These are phyloP conservation scores for Stromatinia cepivora DNA, from an alignment of 2,329 filamentous ascomycete genomes.

Conservation along the genomic window DNA sequence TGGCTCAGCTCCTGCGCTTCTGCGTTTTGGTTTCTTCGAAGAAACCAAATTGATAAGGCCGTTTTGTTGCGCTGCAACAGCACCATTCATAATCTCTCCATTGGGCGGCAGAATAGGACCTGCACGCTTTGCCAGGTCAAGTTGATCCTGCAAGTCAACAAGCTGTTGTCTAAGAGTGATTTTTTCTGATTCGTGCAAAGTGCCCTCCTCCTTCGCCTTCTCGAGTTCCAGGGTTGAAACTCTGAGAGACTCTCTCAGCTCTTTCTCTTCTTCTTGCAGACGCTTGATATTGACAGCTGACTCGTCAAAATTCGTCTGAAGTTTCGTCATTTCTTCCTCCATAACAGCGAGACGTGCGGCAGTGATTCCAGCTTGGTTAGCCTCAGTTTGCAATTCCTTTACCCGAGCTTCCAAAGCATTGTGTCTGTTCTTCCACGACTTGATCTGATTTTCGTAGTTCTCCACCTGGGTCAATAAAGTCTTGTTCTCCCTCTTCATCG, in stretches of 20 bases:
- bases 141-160: constrained; percentile 84
- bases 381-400: constrained; percentile 93
- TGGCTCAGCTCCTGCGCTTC: constrained; percentile 84
- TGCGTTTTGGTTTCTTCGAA: constrained; percentile 93
- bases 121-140: constrained; percentile 77
- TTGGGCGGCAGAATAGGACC: constrained; percentile 65
- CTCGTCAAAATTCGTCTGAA: constrained; percentile 87
- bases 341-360: constrained; percentile 86
- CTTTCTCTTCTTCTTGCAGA: constrained; percentile 90
- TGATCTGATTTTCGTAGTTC: constrained; percentile 94
- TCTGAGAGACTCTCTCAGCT: constrained; percentile 78
- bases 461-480: constrained; percentile 82
- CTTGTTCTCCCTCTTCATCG: constrained; percentile 95
- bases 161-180: constrained; percentile 82
- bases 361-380: constrained; percentile 95
- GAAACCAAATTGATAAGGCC: constrained; percentile 96
- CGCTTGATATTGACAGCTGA: constrained; percentile 87
- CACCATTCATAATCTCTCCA: constrained; percentile 66
- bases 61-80: constrained; percentile 55
- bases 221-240: constrained; percentile 80
- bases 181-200: constrained; percentile 82
- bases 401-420: constrained; percentile 85
- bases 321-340: constrained; percentile 93
- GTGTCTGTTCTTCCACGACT: constrained; percentile 91
- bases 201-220: constrained; percentile 70